Percentiles rank a stretch among this genome's conserved stretches.
phyloP scores from a whole-genome alignment of 139 green algal genomes.

The Volvox reticuliferus region DNA sequence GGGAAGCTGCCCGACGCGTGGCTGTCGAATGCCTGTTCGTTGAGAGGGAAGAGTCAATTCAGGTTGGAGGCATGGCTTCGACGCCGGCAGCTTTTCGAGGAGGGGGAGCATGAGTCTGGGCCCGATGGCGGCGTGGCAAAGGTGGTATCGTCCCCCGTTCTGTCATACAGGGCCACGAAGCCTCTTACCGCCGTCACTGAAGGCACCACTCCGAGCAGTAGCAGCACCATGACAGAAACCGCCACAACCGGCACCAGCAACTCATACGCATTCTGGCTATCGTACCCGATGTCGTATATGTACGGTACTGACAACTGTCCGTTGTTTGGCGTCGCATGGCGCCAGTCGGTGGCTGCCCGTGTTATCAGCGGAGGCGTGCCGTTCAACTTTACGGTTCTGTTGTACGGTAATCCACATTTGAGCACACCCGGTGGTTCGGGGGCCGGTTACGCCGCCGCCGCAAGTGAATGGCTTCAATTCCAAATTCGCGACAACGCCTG shows the following conservation, averaged over 20 bases:
- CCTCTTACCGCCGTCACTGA: not conserved
- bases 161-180: not conserved
- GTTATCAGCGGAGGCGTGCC: not conserved
- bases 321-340: conserved; percentile 12
- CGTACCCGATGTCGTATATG: conserved; percentile 17
- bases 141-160: not conserved
- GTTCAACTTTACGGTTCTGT: conserved; percentile 11
- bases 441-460: not conserved
- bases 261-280: conserved; percentile 14
- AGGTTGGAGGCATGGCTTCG: not conserved
- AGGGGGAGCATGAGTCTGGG: not conserved
- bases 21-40: not conserved
- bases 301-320: conserved; percentile 6
- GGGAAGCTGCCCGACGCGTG: not conserved
- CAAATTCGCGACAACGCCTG: conserved; percentile 6
- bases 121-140: not conserved
- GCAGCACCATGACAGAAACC: not conserved
- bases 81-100: not conserved
- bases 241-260: not conserved
- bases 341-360: not conserved
- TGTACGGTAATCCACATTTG: conserved; percentile 43
- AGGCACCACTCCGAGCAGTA: not conserved
- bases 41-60: not conserved
- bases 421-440: not conserved
- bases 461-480: not conserved